A percentile compares a stretch with the other conserved stretches of the same genome.
phyloP scores from a whole-genome alignment of 441 rosid genomes.

The Jatropha podagrica region DNA sequence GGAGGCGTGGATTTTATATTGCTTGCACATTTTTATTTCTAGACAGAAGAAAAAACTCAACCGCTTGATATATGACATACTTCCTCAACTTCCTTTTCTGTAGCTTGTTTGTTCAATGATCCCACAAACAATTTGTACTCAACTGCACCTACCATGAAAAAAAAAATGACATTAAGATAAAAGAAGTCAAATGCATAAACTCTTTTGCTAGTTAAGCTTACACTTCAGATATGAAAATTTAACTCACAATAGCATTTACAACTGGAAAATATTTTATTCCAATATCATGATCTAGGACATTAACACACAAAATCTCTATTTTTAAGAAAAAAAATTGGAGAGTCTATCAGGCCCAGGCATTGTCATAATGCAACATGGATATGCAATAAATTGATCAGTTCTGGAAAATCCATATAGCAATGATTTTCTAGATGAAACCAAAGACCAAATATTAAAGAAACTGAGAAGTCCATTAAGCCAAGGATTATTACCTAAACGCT shows the following conservation, averaged over 20 bases:
- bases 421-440: slow-evolving; percentile 5
- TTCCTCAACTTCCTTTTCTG: slow-evolving; percentile 94
- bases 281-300: not conserved
- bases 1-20: not conserved
- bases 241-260: slow-evolving; percentile 3
- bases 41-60: slow-evolving; percentile 16
- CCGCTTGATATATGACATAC: slow-evolving; percentile 41
- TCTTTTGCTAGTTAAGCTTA: not conserved
- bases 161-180: slow-evolving; percentile 17
- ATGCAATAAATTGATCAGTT: slow-evolving; percentile 9
- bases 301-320: not conserved
- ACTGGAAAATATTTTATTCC: slow-evolving; percentile 6
- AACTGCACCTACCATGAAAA: slow-evolving; percentile 62
- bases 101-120: slow-evolving; percentile 91
- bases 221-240: not conserved
- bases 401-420: slow-evolving; percentile 6
- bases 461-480: slow-evolving; percentile 10
- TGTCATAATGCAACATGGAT: not conserved
- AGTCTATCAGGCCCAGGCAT: not conserved
- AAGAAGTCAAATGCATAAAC: slow-evolving; percentile 1
- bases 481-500: slow-evolving; percentile 78
- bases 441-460: slow-evolving; percentile 6
- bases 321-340: not conserved
- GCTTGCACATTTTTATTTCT: not conserved
- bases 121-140: slow-evolving; percentile 98